Evolutionary conservation across 177 flowering plant genomes (phyloP).

Genomic region (Vitis hybrid): DNA sequence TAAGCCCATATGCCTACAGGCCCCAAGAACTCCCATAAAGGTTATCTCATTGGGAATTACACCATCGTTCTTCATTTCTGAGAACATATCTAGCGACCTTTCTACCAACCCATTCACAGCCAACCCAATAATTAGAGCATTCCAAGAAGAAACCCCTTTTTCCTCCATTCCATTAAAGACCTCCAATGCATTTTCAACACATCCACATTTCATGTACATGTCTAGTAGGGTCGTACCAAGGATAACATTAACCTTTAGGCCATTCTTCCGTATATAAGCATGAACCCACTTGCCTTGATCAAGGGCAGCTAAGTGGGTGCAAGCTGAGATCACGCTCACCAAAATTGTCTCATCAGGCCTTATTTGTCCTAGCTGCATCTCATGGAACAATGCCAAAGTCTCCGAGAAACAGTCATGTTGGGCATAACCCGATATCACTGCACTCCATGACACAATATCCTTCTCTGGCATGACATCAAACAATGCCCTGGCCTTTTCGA

Average conservation of each 20-base stretch:
- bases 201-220: conserved; percentile 46
- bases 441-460: conserved; percentile 43
- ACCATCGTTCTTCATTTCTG: conserved; percentile 33
- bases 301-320: conserved; percentile 35
- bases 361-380: conserved; percentile 30
- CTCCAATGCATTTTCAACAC: conserved; percentile 32
- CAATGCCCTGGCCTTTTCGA: conserved; percentile 28
- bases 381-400: conserved; percentile 28
- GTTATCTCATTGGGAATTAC: conserved; percentile 43
- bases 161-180: conserved; percentile 33
- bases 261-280: conserved; percentile 29
- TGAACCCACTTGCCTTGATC: conserved; percentile 43
- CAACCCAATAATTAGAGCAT: conserved; percentile 41
- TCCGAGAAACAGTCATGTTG: conserved; percentile 26
- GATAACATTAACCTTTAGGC: conserved; percentile 24
- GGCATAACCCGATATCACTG: conserved; percentile 44
- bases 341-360: conserved; percentile 31
- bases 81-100: conserved; percentile 29
- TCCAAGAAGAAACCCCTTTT: conserved; percentile 42
- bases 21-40: conserved; percentile 42
- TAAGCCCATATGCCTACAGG: conserved; percentile 43
- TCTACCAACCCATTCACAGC: conserved; percentile 38
- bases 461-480: conserved; percentile 40
- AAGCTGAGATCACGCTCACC: conserved; percentile 38
- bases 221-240: conserved; percentile 38